Percentiles rank a stretch among this genome's conserved stretches.
These are phyloP conservation scores for Poa pratensis DNA, from an alignment of 176 grass and related monocot species.

Conservation along the genomic window DNA sequence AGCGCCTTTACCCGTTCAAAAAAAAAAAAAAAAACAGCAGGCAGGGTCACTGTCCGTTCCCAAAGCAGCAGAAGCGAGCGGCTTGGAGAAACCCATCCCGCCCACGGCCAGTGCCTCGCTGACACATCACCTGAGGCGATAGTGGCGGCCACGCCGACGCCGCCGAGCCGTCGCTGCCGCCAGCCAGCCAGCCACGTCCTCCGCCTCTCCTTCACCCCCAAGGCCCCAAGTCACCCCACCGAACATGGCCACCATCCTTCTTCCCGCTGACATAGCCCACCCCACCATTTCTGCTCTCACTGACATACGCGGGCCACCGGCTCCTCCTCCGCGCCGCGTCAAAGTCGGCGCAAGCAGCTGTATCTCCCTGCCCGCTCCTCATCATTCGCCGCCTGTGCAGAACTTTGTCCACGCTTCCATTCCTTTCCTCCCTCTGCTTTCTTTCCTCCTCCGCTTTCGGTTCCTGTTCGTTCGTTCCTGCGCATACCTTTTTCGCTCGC, in stretches of 20 bases:
- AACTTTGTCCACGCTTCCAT: slow-evolving; percentile 20
- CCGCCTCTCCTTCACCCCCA: neutral
- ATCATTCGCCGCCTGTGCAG: neutral
- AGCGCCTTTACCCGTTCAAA: too few species aligned
- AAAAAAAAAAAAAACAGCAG: too few species aligned
- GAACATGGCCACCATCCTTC: neutral
- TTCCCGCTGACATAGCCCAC: neutral
- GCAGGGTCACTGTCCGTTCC: neutral
- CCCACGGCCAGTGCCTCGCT: neutral
- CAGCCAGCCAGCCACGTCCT: slow-evolving; percentile 22
- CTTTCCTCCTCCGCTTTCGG: neutral
- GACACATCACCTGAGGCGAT: slow-evolving; percentile 19
- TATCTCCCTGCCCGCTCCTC: neutral
- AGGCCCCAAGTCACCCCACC: neutral
- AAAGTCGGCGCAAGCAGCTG: neutral
- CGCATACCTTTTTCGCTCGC: neutral
- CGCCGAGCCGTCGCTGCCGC: neutral
- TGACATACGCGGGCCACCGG: neutral
- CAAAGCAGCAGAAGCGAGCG: neutral
- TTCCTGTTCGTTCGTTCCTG: slow-evolving; percentile 16
- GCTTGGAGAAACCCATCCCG: neutral
- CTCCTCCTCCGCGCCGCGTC: neutral
- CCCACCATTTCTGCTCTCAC: neutral
- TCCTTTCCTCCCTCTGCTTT: neutral
- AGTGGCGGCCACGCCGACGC: slow-evolving; percentile 40